A percentile compares a stretch with the other conserved stretches of the same genome.
phyloP scores from a whole-genome alignment of 2,329 filamentous ascomycete genomes.

The Blastomyces emzantsi region DNA sequence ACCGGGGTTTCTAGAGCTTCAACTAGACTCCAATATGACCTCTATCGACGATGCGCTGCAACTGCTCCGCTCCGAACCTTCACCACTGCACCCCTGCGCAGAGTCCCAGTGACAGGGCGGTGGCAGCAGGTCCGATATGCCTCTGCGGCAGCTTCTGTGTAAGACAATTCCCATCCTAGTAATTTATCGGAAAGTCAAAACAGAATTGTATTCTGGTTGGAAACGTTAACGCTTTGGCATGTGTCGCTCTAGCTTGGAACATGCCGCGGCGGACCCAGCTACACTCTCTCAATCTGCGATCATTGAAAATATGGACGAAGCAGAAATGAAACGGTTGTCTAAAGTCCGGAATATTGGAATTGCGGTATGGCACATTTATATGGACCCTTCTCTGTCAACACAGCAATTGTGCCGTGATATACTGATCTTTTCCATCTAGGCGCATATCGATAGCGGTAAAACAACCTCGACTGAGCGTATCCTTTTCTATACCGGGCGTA shows the following conservation, averaged over 20 bases:
- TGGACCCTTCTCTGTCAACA: constrained; percentile 7
- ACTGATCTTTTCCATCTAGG: constrained; percentile 28
- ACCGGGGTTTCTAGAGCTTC: constrained; percentile 29
- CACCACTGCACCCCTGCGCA: constrained; percentile 27
- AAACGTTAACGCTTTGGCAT: constrained; percentile 2
- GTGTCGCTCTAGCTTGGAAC: constrained; percentile 40
- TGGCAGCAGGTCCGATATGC: constrained; percentile 38
- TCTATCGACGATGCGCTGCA: constrained; percentile 34
- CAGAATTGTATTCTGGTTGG: background rate
- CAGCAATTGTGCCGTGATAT: constrained; percentile 1
- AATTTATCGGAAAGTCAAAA: background rate
- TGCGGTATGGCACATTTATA: constrained; percentile 51
- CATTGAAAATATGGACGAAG: constrained; percentile 68
- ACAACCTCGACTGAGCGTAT: constrained; percentile 95
- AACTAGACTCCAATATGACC: constrained; percentile 27
- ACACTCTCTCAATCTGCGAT: constrained; percentile 55
- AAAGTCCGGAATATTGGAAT: constrained; percentile 96
- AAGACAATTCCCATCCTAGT: constrained; percentile 17
- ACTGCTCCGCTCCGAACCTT: constrained; percentile 29
- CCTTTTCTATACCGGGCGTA: constrained; percentile 94
- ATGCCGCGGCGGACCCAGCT: constrained; percentile 49
- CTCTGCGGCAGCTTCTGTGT: constrained; percentile 39
- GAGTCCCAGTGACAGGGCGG: constrained; percentile 31
- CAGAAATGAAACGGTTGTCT: constrained; percentile 67
- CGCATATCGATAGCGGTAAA: constrained; percentile 98